These are phyloP conservation scores for Emericellopsis terricola DNA, from an alignment of 495 filamentous ascomycete species.

Conservation along the genomic window DNA sequence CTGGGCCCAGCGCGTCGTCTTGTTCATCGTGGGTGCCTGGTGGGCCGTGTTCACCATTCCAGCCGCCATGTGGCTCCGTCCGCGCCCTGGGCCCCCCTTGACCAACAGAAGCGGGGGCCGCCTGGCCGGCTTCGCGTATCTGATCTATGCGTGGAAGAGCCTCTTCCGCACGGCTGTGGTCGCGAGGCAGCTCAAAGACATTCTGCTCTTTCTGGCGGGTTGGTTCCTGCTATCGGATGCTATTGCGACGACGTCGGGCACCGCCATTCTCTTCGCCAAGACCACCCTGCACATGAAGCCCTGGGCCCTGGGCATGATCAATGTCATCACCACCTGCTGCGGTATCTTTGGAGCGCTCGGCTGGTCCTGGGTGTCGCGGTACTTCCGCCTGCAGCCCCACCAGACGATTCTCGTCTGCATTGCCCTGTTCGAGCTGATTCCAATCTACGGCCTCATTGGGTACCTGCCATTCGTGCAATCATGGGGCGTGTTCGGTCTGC, in stretches of 20 bases:
- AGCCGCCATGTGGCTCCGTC: slow-evolving; percentile 74
- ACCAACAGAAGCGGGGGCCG: neutral
- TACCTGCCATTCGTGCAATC: slow-evolving; percentile 67
- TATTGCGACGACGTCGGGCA: slow-evolving; percentile 88
- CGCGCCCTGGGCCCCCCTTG: slow-evolving; percentile 76
- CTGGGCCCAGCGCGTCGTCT: slow-evolving; percentile 60
- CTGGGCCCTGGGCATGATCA: slow-evolving; percentile 79
- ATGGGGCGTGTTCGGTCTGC: slow-evolving; percentile 65
- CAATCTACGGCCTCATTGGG: slow-evolving; percentile 76
- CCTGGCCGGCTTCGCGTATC: slow-evolving; percentile 13
- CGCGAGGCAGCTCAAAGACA: slow-evolving; percentile 65
- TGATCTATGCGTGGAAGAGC: slow-evolving; percentile 64
- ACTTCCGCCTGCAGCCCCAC: slow-evolving; percentile 46
- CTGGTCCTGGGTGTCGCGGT: slow-evolving; percentile 60
- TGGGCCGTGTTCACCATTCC: slow-evolving; percentile 89
- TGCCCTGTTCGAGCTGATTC: slow-evolving; percentile 76
- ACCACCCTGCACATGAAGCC: slow-evolving; percentile 80
- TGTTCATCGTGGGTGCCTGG: slow-evolving; percentile 83
- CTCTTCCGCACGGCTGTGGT: slow-evolving; percentile 63
- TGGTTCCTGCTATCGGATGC: slow-evolving; percentile 93
- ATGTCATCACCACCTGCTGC: slow-evolving; percentile 67
- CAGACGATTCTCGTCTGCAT: slow-evolving; percentile 89
- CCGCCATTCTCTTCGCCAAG: slow-evolving; percentile 89
- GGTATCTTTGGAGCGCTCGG: slow-evolving; percentile 79
- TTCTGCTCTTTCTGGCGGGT: slow-evolving; percentile 70